Conservation (phyloP, 2,329 filamentous ascomycete genomes). For the Coniochaeta prunicola region DNA sequence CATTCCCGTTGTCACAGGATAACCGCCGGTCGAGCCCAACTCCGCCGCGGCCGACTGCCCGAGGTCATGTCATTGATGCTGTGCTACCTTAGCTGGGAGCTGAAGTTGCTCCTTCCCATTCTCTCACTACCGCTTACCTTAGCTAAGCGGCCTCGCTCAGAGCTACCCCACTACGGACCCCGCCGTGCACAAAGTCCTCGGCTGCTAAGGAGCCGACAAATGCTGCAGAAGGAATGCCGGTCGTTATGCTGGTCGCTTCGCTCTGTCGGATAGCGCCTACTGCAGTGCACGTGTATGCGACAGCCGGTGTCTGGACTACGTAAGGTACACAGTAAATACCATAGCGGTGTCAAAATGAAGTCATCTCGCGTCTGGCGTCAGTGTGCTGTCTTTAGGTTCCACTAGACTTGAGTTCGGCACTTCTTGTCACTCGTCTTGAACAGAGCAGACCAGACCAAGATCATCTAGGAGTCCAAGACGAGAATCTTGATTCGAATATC, state of each 20-base stretch:
- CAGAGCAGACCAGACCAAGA: no score
- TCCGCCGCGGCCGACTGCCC: neutral
- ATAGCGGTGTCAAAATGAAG: no score
- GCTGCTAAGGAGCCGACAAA: neutral
- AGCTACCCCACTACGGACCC: neutral
- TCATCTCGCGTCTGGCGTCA: neutral
- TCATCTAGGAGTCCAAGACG: no score
- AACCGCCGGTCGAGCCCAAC: neutral
- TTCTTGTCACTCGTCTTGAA: neutral
- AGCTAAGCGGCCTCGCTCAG: neutral
- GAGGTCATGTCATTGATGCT: neutral
- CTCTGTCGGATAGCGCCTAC: no score
- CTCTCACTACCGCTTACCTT: neutral
- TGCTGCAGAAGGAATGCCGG: neutral
- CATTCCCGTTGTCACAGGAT: neutral
- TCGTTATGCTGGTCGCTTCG: no score
- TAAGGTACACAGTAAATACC: no score
- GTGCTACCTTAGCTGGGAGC: neutral
- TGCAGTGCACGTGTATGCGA: no score
- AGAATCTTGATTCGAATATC: neutral
- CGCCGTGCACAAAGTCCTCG: neutral
- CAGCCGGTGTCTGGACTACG: no score
- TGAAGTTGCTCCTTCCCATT: neutral
- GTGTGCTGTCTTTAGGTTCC: neutral
- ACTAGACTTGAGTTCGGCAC: no score